Base-by-base conservation (phyloP, 331 rosid species). In the Dryas integrifolia region DNA sequence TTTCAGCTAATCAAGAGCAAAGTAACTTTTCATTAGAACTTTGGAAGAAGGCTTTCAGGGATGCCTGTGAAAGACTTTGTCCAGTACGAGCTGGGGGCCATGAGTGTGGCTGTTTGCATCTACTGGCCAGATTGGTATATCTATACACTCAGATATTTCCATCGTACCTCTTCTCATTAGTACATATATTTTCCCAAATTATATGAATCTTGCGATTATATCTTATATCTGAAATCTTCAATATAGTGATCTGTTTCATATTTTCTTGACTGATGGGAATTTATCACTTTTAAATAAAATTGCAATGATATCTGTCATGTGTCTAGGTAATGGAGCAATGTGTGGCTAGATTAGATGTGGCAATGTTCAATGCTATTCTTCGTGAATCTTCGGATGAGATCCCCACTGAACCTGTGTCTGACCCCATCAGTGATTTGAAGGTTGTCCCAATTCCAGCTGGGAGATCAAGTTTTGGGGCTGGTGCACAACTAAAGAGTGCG, bases 321-420 rank as follows among this genome's bases (percentile, higher is more conserved):
- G 13, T 66, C n/a, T 38, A 95, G 99, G 81, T 95, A 80, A 95
- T 95, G 99, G 98, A 95, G 88, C 98, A 95, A 81, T 95, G 92
- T n/a, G 91, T 92, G 79, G 86, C 86, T n/a, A 92, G 99, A 86
- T 79, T 95, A 85, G 98, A 95, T 85, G 90, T 92, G 77, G 99
- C 99, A 14, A 92, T 95, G 96, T 90, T 95, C 83, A 95, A 95
- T 83, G 99, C 99, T 67, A 85, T 95, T 86, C 99, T 95, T 77
- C 98, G 98, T 58, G 93, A 92, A 80, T 88, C 98, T 51, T 85
- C 81, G 24, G 97, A 95, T 46, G 97, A 87, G 72, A 92, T 88
- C 55, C 99, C 99, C 38, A 86, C 96, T 6, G 96, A 95, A 85
- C 99, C 99, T 70, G 90, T 92, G 69, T 95, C 98, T 3, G 99